Conservation (phyloP, 139 green algal genomes). For the Medakamo hakoo region DNA sequence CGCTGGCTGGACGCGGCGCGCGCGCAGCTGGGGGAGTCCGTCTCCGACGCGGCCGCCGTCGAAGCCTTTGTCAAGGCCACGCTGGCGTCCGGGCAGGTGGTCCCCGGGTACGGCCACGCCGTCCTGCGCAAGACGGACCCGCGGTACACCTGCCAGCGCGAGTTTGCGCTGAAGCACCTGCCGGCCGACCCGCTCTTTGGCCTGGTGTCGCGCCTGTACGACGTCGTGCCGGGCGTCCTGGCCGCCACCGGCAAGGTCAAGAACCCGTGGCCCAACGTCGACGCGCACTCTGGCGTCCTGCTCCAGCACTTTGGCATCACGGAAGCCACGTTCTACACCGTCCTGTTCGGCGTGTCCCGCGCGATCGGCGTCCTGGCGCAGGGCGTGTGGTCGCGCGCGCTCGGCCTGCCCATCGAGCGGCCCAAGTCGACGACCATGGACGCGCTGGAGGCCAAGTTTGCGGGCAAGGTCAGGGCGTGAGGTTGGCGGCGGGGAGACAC, state of each 20-base stretch:
- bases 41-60: slow-evolving; percentile 73
- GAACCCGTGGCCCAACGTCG: slow-evolving; percentile 98
- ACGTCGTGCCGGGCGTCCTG: slow-evolving; percentile 88
- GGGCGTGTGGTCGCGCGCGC: slow-evolving; percentile 73
- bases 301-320: slow-evolving; percentile 89
- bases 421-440: slow-evolving; percentile 86
- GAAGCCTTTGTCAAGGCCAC: slow-evolving; percentile 76
- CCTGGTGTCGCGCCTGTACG: slow-evolving; percentile 69
- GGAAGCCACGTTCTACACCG: slow-evolving; percentile 74
- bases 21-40: slow-evolving; percentile 49
- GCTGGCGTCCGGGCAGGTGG: slow-evolving; percentile 68
- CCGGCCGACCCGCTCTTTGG: slow-evolving; percentile 87
- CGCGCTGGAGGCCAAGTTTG: slow-evolving; percentile 23
- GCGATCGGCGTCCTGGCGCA: slow-evolving; percentile 79
- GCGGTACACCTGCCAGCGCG: slow-evolving; percentile 77
- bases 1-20: slow-evolving; percentile 63
- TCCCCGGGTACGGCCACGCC: slow-evolving; percentile 94
- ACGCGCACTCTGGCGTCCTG: slow-evolving; percentile 91
- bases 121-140: slow-evolving; percentile 96
- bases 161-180: slow-evolving; percentile 77
- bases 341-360: slow-evolving; percentile 92
- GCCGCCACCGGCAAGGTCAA: slow-evolving; percentile 85
- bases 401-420: slow-evolving; percentile 92
- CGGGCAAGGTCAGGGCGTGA: too few species aligned
- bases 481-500: too few species aligned